Evolutionary conservation across 2,329 filamentous ascomycete species (phyloP), one percentile per base, ranked within the genome.

Genomic region (Microascus cirrosus): DNA sequence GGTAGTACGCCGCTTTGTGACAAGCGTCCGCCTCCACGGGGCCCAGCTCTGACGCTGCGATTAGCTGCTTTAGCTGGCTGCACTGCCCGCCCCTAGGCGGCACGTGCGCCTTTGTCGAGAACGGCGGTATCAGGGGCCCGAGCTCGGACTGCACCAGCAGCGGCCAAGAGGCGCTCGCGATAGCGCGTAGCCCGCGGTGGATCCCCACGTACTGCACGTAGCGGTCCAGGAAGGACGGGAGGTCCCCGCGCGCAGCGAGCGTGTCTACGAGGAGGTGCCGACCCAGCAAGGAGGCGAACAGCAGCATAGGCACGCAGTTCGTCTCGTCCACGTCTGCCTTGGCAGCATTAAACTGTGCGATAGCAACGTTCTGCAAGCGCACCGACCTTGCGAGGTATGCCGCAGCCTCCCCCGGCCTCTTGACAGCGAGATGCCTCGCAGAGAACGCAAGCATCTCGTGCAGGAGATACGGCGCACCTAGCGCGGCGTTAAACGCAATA

Each of bases 401-500:
- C 7, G 61, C 59, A 0, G 65, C 60, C 10, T 59, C 60, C 12
- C 62, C 61, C 1, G 66, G 68, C 10, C 63, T 60, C 2, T 69
- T 34, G 39, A 61, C 62, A 2, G 70, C 67, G 1, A 72, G 61
- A 55, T 71, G 70, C 2, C 67, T 65, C 2, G 72, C 66, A 13
- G 70, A 70, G 45, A 71, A 68, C 25, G 70, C 69, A 18, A 73
- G 65, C 12, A 73, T 56, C 57, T 68, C 62, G 60, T 73, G 64
- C 55, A 74, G 61, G 34, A 74, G 66, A 58, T 69, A 73, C 2
- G 70, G 69, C 1, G 62, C 59, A 4, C 63, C 59, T 2, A 71
- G 60, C 11, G 60, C 63, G 6, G 58, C 58, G 22, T 63, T 62
- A 2, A 71, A 55, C 4, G 62, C 62, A 3, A 66, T 20, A 20